These are phyloP conservation scores for Solanum chmielewskii DNA, from an alignment of 257 asterid species.

Conservation along the genomic window DNA sequence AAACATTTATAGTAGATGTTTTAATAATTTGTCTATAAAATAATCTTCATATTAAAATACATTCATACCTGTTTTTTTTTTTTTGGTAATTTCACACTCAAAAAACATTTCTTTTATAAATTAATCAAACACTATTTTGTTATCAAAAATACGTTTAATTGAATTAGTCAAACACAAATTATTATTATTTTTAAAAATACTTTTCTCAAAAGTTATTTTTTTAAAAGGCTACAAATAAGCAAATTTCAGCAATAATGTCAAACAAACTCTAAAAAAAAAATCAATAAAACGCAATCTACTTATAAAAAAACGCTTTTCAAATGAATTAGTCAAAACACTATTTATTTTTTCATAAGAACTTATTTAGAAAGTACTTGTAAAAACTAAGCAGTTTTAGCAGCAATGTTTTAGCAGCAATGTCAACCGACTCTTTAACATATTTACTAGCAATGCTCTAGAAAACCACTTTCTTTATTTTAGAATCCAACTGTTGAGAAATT, in stretches of 20 bases:
- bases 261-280: background rate
- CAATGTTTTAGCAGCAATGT: background rate
- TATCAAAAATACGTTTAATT: background rate
- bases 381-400: background rate
- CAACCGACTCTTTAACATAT: background rate
- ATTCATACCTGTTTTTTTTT: too few species aligned
- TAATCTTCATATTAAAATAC: background rate
- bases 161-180: background rate
- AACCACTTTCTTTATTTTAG: background rate
- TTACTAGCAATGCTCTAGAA: background rate
- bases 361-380: background rate
- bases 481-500: background rate
- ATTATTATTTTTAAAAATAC: rapidly evolving
- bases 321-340: background rate
- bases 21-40: background rate
- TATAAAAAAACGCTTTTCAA: background rate
- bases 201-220: background rate
- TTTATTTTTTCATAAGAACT: background rate
- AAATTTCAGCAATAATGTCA: background rate
- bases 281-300: too few species aligned
- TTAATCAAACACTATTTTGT: background rate
- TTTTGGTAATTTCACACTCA: background rate
- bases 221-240: background rate
- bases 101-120: background rate
- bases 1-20: too few species aligned